Conservation (phyloP, 148 eudicot genomes). For the Fagopyrum tataricum region DNA sequence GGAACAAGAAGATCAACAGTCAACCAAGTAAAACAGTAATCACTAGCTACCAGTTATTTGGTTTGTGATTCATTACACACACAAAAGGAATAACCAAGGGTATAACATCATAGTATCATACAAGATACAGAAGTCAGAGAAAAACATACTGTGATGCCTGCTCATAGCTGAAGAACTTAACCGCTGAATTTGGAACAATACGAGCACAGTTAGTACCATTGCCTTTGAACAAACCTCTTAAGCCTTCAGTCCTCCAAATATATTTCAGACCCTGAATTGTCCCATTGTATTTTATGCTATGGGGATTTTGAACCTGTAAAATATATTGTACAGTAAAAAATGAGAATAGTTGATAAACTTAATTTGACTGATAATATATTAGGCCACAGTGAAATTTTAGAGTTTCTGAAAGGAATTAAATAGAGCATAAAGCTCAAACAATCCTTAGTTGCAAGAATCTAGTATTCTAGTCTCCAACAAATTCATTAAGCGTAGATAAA, state of each 20-base stretch:
- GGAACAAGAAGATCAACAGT: background rate
- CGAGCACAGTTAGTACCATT: conserved; percentile 96
- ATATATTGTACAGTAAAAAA: background rate
- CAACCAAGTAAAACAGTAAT: background rate
- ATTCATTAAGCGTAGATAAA: background rate
- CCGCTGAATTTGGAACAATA: conserved; percentile 91
- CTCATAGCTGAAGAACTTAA: conserved; percentile 90
- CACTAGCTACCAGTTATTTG: background rate
- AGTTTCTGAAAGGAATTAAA: background rate
- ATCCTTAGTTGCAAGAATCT: background rate
- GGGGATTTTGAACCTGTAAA: conserved; percentile 84
- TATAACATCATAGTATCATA: background rate
- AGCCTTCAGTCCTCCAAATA: conserved; percentile 87
- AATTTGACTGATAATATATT: background rate
- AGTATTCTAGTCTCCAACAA: background rate
- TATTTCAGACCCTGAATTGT: conserved; percentile 84
- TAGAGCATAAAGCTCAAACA: background rate
- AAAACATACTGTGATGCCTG: conserved; percentile 76
- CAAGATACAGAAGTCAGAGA: background rate
- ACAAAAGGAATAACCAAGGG: background rate
- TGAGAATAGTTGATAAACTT: background rate
- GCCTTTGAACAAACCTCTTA: conserved; percentile 87
- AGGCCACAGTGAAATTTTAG: background rate
- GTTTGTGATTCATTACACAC: background rate
- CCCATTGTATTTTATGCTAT: conserved; percentile 69